phyloP scores from a whole-genome alignment of 306 rosid species.

The Cucumis hystrix region DNA sequence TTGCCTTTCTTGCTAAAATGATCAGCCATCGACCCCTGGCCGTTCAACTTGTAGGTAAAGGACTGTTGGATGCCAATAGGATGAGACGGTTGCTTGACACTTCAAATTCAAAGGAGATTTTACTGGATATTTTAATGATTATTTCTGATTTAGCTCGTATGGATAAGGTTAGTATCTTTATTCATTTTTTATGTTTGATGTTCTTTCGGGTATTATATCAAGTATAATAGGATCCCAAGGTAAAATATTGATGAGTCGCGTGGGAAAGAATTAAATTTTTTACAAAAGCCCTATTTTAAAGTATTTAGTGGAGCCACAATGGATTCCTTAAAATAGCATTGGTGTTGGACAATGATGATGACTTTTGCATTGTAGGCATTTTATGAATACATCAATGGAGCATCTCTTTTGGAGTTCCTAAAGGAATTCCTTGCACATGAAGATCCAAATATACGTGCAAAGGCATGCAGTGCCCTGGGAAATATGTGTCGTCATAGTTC shows the following conservation, averaged over 20 bases:
- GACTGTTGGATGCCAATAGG: constrained; percentile 62
- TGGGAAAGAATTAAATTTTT: background rate
- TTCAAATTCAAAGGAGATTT: constrained; percentile 63
- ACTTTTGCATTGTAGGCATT: constrained; percentile 41
- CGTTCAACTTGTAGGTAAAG: constrained; percentile 66
- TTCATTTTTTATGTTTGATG: background rate
- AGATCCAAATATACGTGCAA: constrained; percentile 85
- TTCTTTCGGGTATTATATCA: background rate
- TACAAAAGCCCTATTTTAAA: background rate
- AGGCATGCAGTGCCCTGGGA: constrained; percentile 94
- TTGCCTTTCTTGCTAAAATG: constrained; percentile 94
- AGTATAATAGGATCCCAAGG: background rate
- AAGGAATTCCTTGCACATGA: constrained; percentile 68
- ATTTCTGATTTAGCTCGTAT: constrained; percentile 94
- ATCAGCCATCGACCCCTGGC: constrained; percentile 67
- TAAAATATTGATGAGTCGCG: background rate
- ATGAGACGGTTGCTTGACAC: constrained; percentile 60
- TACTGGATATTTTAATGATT: constrained; percentile 68
- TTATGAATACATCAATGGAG: constrained; percentile 64
- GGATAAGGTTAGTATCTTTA: constrained; percentile 65
- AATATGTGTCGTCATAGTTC: constrained; percentile 96
- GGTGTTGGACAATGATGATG: background rate
- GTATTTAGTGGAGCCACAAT: background rate
- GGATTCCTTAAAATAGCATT: background rate
- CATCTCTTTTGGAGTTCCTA: constrained; percentile 70